Evolutionary conservation across 805 yeast species (phyloP).

Genomic region (Monosporozyma aerobia): DNA sequence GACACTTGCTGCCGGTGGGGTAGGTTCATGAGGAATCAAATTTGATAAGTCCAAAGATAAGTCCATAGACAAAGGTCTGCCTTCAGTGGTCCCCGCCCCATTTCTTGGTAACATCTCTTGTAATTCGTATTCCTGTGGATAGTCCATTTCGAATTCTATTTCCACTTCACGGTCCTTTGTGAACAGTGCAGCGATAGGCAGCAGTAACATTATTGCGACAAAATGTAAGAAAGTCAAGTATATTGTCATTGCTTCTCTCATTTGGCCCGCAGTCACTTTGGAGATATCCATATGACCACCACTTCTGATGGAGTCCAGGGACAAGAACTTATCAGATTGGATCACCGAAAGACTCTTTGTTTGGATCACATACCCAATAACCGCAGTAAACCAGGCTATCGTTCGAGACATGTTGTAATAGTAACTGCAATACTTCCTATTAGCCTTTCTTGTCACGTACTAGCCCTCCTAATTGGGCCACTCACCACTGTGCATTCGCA

Average conservation of each 20-base stretch:
- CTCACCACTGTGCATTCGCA: too few relatives aligned
- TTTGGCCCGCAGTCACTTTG: conserved; percentile 6
- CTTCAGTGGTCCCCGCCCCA: background rate
- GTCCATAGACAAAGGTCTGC: conserved; percentile 1
- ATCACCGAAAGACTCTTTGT: conserved; percentile 21
- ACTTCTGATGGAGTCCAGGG: background rate
- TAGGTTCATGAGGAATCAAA: background rate
- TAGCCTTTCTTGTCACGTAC: background rate
- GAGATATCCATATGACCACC: background rate
- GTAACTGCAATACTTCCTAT: background rate
- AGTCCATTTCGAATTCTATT: background rate
- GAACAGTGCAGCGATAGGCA: conserved; percentile 11
- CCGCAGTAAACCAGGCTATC: conserved; percentile 21
- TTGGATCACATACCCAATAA: conserved; percentile 24
- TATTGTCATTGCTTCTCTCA: conserved; percentile 12
- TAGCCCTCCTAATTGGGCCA: too few relatives aligned
- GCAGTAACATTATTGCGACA: conserved; percentile 17
- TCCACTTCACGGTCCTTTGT: background rate
- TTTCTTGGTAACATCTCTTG: background rate
- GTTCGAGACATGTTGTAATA: background rate
- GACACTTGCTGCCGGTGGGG: background rate
- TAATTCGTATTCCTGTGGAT: background rate
- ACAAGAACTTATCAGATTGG: conserved; percentile 5
- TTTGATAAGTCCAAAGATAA: conserved; percentile 1
- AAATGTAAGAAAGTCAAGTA: conserved; percentile 19